phyloP scores from a whole-genome alignment of 768 basidiomycete species.

The Lactarius hatsudake region DNA sequence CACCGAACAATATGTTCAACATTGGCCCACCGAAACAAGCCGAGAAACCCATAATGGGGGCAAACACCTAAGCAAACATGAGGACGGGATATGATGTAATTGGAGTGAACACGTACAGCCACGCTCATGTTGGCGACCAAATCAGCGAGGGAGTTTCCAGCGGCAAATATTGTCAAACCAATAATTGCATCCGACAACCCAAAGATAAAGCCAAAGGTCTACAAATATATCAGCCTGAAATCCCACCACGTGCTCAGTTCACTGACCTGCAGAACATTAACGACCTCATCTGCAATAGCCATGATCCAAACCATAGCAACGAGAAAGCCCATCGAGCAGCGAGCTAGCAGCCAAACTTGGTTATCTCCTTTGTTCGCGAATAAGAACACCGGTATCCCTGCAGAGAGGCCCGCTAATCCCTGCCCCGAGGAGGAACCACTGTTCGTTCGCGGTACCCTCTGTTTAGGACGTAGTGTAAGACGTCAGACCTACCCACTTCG shows the following conservation, averaged over 20 bases:
- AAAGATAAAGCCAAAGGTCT: slow-evolving; percentile 93
- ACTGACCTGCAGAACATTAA: slow-evolving; percentile 78
- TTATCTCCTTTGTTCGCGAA: slow-evolving; percentile 60
- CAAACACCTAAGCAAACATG: slow-evolving; percentile 56
- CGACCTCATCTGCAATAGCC: slow-evolving; percentile 95
- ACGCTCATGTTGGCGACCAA: slow-evolving; percentile 96
- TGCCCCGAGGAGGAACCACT: slow-evolving; percentile 54
- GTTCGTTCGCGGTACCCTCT: slow-evolving; percentile 48
- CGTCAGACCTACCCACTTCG: background rate
- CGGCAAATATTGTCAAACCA: slow-evolving; percentile 92
- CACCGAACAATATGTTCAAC: slow-evolving; percentile 87
- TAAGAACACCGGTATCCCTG: slow-evolving; percentile 54
- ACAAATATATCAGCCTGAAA: slow-evolving; percentile 7
- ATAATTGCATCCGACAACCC: slow-evolving; percentile 97
- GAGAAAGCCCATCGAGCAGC: slow-evolving; percentile 89
- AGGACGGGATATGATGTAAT: background rate
- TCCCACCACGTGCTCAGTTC: background rate
- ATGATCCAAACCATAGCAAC: slow-evolving; percentile 97
- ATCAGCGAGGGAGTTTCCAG: slow-evolving; percentile 95
- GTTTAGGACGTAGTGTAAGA: slow-evolving; percentile 17
- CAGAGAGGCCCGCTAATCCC: slow-evolving; percentile 52
- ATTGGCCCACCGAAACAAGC: slow-evolving; percentile 93
- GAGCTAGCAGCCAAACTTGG: slow-evolving; percentile 55
- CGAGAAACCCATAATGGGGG: slow-evolving; percentile 92
- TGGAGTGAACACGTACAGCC: slow-evolving; percentile 51